Percentiles rank a stretch among this genome's conserved stretches.
These are phyloP conservation scores for Lathyrus tuberosus DNA, from an alignment of 306 rosid genomes.

Conservation along the genomic window DNA sequence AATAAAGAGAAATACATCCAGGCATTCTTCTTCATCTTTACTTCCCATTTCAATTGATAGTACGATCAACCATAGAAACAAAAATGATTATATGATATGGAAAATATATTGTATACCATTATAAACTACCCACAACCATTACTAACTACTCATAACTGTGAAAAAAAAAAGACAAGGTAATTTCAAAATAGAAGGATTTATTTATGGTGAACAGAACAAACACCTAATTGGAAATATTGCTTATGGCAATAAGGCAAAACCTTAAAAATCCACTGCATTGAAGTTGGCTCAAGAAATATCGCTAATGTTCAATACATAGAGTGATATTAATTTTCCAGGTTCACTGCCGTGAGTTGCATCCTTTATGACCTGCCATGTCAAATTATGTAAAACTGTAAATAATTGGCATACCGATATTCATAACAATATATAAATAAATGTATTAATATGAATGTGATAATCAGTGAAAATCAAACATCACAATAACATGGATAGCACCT, in stretches of 20 bases:
- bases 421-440: too few relatives aligned
- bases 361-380: constrained; percentile 69
- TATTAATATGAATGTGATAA: too few relatives aligned
- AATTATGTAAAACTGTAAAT: constrained; percentile 31
- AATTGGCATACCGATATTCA: constrained; percentile 11
- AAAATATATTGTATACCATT: not conserved
- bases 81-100: constrained; percentile 8
- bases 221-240: constrained; percentile 84
- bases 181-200: constrained; percentile 3
- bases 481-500: too few relatives aligned
- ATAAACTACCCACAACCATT: constrained; percentile 11
- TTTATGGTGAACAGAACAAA: constrained; percentile 35
- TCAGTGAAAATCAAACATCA: too few relatives aligned
- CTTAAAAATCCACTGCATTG: constrained; percentile 92
- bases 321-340: constrained; percentile 84
- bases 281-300: constrained; percentile 81
- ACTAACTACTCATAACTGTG: too few relatives aligned
- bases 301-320: constrained; percentile 85
- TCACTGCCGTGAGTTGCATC: constrained; percentile 94
- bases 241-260: constrained; percentile 74
- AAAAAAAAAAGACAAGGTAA: constrained; percentile 8
- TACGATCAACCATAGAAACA: constrained; percentile 17
- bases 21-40: not conserved
- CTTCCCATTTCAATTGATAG: not conserved
- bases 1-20: not conserved